These are phyloP conservation scores for Colletotrichum orbiculare DNA, from an alignment of 2,329 filamentous ascomycete species.

Conservation along the genomic window DNA sequence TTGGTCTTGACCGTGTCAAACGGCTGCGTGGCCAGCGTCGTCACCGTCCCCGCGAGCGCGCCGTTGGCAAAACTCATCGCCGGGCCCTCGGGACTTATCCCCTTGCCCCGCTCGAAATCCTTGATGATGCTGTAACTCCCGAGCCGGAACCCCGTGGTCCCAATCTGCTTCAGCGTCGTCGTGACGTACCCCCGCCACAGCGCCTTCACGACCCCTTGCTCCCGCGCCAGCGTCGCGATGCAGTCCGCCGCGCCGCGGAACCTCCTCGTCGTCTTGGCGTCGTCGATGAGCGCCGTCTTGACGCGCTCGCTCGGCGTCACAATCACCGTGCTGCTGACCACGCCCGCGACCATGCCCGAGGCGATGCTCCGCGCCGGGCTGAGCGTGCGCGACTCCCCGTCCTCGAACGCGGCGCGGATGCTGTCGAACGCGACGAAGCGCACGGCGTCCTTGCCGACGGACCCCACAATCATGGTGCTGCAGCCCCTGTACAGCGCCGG, in stretches of 20 bases:
- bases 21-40: constrained; percentile 25
- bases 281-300: constrained; percentile 30
- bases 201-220: constrained; percentile 10
- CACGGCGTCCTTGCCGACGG: constrained; percentile 28
- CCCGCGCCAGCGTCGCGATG: constrained; percentile 8
- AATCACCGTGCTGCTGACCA: constrained; percentile 21
- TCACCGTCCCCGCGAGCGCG: constrained; percentile 23
- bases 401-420: constrained; percentile 17
- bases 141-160: constrained; percentile 25
- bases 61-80: constrained; percentile 27
- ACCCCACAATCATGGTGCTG: constrained; percentile 29
- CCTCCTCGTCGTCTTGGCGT: constrained; percentile 17
- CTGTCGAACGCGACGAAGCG: constrained; percentile 29
- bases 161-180: constrained; percentile 24
- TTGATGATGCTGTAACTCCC: constrained; percentile 32
- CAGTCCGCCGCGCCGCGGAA: constrained; percentile 14
- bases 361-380: constrained; percentile 21
- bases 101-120: constrained; percentile 22
- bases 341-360: constrained; percentile 17
- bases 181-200: constrained; percentile 26
- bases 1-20: constrained; percentile 30
- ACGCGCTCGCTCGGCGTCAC: constrained; percentile 27
- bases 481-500: constrained; percentile 25
- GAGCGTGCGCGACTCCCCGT: constrained; percentile 10
- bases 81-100: constrained; percentile 5